A percentile compares a stretch with the other conserved stretches of the same genome.
Evolutionary conservation across 129 eudicot species (phyloP).

Genomic region (Artemisia argyi): DNA sequence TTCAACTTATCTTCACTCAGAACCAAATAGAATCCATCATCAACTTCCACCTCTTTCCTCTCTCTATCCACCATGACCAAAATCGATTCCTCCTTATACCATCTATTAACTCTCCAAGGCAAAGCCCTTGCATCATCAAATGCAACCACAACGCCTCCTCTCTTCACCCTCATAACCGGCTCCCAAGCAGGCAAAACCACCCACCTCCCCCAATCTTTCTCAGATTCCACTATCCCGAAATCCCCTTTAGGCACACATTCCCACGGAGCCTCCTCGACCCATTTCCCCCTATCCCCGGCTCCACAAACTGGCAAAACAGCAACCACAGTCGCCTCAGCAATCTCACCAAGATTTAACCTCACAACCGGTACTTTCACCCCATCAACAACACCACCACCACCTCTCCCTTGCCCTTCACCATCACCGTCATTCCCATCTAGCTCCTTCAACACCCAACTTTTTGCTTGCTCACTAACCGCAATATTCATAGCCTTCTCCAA

Average conservation of each 20-base stretch:
- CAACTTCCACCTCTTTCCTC: slow-evolving; percentile 46
- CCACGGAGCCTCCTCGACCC: slow-evolving; percentile 76
- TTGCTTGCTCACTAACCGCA: slow-evolving; percentile 53
- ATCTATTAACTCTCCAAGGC: slow-evolving; percentile 78
- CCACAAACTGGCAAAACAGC: slow-evolving; percentile 74
- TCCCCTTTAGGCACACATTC: slow-evolving; percentile 53
- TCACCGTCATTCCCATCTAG: slow-evolving; percentile 44
- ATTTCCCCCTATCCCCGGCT: slow-evolving; percentile 47
- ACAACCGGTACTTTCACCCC: slow-evolving; percentile 75
- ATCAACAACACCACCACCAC: slow-evolving; percentile 25
- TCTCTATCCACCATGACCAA: slow-evolving; percentile 80
- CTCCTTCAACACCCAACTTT: slow-evolving; percentile 38
- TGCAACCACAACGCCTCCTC: slow-evolving; percentile 74
- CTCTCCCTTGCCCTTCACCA: slow-evolving; percentile 26
- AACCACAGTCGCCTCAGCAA: slow-evolving; percentile 60
- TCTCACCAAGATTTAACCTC: slow-evolving; percentile 67
- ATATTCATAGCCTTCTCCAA: slow-evolving; percentile 56
- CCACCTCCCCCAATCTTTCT: slow-evolving; percentile 79
- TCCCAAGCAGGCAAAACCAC: slow-evolving; percentile 85
- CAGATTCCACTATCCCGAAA: slow-evolving; percentile 71
- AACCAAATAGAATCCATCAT: slow-evolving; percentile 68
- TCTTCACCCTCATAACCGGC: slow-evolving; percentile 54
- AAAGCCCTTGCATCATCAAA: slow-evolving; percentile 65
- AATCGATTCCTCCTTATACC: slow-evolving; percentile 62
- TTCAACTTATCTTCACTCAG: slow-evolving; percentile 46